A percentile compares a stretch with the other conserved stretches of the same genome.
Evolutionary conservation across 805 yeast species (phyloP).

Genomic region (Starmerella ratchasimensis): DNA sequence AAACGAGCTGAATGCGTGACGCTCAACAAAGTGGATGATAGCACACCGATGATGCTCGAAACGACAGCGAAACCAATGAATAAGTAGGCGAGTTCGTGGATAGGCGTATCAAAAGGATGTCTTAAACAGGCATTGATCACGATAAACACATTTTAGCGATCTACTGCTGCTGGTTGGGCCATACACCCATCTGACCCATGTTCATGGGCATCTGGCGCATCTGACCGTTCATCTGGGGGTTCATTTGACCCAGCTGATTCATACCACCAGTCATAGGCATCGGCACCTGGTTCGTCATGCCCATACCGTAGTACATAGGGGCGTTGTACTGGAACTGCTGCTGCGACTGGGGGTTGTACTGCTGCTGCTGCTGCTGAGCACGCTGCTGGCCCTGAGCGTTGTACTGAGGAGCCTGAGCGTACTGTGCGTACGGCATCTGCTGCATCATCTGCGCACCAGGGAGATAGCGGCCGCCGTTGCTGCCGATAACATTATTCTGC

Average conservation of each 20-base stretch:
- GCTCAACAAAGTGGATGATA: too few relatives aligned
- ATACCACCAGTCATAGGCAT: constrained; percentile 17
- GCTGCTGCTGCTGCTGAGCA: constrained; percentile 15
- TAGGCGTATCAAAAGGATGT: too few relatives aligned
- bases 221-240: constrained; percentile 16
- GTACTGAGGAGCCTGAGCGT: constrained; percentile 19
- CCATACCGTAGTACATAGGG: constrained; percentile 19
- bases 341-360: constrained; percentile 14
- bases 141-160: too few relatives aligned
- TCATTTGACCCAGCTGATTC: constrained; percentile 17
- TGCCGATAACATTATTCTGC: constrained; percentile 17
- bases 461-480: constrained; percentile 17
- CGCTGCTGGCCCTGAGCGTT: constrained; percentile 12
- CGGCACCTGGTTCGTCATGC: constrained; percentile 16
- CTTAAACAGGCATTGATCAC: too few relatives aligned
- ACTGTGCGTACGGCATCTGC: constrained; percentile 19
- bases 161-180: constrained; percentile 20
- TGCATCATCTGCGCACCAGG: constrained; percentile 19
- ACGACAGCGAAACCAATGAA: too few relatives aligned
- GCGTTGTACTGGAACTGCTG: constrained; percentile 12
- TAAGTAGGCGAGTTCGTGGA: too few relatives aligned
- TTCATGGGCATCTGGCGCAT: constrained; percentile 20
- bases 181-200: constrained; percentile 19
- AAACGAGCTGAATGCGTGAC: too few relatives aligned
- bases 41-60: too few relatives aligned